Percentiles rank a stretch among this genome's conserved stretches.
Conservation (phyloP, 2,329 filamentous ascomycete species). For the Colletotrichum truncatum region DNA sequence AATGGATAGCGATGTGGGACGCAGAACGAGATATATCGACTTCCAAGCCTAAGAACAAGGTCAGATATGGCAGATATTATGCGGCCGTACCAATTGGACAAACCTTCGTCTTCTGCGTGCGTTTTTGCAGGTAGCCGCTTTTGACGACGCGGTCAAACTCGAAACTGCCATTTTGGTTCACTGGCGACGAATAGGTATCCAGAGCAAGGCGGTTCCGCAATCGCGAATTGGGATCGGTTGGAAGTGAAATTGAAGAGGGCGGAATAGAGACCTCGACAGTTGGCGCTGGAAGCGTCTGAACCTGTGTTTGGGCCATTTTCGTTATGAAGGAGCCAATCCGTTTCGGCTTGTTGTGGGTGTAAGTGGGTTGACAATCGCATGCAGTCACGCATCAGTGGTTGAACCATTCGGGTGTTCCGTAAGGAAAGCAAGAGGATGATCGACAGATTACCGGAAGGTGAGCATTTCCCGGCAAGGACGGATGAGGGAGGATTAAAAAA, state of each 20-base stretch:
- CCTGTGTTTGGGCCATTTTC: conserved; percentile 26
- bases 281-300: conserved; percentile 23
- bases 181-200: conserved; percentile 77
- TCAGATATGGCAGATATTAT: background rate
- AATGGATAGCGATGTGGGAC: conserved; percentile 88
- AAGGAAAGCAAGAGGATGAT: background rate
- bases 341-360: conserved; percentile 5
- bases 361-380: conserved; percentile 13
- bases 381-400: conserved; percentile 18
- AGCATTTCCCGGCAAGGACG: background rate
- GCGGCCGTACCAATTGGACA: conserved; percentile 23
- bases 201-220: conserved; percentile 57
- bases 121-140: conserved; percentile 84
- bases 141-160: conserved; percentile 96
- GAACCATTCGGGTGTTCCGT: conserved; percentile 15
- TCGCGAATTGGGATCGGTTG: conserved; percentile 37
- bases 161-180: conserved; percentile 95
- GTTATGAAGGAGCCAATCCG: conserved; percentile 1
- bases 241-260: conserved; percentile 27
- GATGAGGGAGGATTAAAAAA: background rate
- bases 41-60: conserved; percentile 80
- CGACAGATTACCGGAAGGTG: background rate
- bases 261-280: conserved; percentile 34
- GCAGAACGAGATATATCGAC: conserved; percentile 85
- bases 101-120: conserved; percentile 94